Evolutionary conservation across 257 asterid genomes (phyloP), one percentile per base, ranked within the genome.

Genomic region (Rauvolfia tetraphylla): DNA sequence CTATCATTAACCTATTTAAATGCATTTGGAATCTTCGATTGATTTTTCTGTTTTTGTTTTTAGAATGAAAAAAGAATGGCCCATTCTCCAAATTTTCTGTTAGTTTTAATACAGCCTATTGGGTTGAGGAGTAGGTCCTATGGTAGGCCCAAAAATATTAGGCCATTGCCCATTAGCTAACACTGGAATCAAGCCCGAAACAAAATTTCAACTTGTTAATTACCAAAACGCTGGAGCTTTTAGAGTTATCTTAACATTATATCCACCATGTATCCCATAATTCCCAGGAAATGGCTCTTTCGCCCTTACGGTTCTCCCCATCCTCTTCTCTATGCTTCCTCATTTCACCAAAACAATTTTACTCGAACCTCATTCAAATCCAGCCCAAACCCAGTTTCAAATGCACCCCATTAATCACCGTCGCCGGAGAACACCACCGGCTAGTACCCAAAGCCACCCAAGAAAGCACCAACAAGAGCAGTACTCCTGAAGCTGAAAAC

Each of bases 251-350:
- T 63, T 18, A 34, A 34, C 29, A 25, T 51, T 48, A 22, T 20
- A 72, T 72, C 48, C 46, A 51, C 63, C 15, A 51, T 48, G 7
- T 46, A 25, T 49, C 44, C 63, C 33, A 49, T 29, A 59, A 42
- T 44, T 56, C 72, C 29, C 68, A 58, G 51, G 57, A 78, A 65
- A 90, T 90, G 93, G 95, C 90, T 41, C 76, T 87, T 68, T 17
- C 89, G 59, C 78, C 86, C 68, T 76, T 89, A 67, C 69, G 75
- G 38, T 49, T 80, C 67, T 76, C 78, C 62, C 38, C 71, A 41
- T 6, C 68, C 38, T 22, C 73, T 51, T 38, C 81, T 0, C 36
- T 48, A 71, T 46, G 41, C 62, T 67, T 49, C 44, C 82, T 66
- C 54, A 73, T 76, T 76, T 36, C 78, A 71, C 36, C 80, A 3